Conservation (phyloP, 352 stramenopile genomes). For the Pythium diclinum region DNA sequence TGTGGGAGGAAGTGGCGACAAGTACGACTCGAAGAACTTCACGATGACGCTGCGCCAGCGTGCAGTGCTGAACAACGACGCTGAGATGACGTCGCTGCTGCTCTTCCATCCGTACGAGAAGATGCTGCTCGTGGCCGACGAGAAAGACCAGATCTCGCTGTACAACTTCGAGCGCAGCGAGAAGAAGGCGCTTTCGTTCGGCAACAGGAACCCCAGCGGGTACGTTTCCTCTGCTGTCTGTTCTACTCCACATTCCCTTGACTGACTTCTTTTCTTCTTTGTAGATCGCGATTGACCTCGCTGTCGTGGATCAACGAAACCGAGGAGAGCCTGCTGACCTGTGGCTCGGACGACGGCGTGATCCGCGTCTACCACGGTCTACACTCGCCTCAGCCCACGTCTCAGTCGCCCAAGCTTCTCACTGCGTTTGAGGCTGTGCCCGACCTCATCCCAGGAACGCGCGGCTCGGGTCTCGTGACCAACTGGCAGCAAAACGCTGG, state of each 20-base stretch:
- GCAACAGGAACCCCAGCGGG: constrained; percentile 81
- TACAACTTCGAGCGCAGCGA: constrained; percentile 94
- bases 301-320: constrained; percentile 97
- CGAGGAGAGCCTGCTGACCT: constrained; percentile 91
- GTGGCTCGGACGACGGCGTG: constrained; percentile 95
- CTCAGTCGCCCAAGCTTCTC: constrained; percentile 69
- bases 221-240: constrained; percentile 34
- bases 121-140: constrained; percentile 94
- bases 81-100: constrained; percentile 94
- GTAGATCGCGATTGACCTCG: constrained; percentile 89
- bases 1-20: constrained; percentile 31
- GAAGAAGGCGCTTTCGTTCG: constrained; percentile 76
- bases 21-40: constrained; percentile 73
- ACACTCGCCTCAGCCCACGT: constrained; percentile 46
- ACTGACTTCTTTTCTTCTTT: neutral
- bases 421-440: constrained; percentile 92
- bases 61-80: constrained; percentile 90
- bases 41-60: constrained; percentile 89
- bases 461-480: constrained; percentile 93
- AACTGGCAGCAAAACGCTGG: constrained; percentile 94
- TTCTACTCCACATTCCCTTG: neutral
- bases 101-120: constrained; percentile 96
- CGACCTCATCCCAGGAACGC: constrained; percentile 88
- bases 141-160: constrained; percentile 91
- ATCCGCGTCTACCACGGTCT: constrained; percentile 94